phyloP scores from a whole-genome alignment of 371 early-diverging fungal genomes.

The Mortierella sp. region DNA sequence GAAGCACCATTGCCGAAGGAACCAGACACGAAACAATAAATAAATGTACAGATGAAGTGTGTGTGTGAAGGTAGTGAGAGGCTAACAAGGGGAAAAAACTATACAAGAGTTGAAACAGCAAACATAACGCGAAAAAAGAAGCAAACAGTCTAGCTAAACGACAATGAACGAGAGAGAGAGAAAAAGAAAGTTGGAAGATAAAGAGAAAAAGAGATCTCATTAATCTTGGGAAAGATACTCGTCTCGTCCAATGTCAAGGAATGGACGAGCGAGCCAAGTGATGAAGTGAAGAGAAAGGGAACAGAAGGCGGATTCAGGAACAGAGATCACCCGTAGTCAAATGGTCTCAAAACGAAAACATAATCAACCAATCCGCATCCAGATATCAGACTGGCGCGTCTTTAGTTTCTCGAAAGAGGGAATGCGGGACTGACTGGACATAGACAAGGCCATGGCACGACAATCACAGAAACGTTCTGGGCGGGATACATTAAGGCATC shows the following conservation, averaged over 20 bases:
- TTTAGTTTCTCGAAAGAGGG: background rate
- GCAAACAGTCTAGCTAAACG: background rate
- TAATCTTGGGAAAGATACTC: background rate
- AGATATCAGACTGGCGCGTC: background rate
- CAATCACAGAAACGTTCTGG: background rate
- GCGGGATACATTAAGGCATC: background rate
- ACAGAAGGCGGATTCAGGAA: background rate
- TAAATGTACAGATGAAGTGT: background rate
- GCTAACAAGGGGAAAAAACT: background rate
- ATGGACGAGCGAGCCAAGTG: background rate
- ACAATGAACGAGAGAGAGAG: background rate
- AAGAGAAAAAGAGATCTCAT: background rate
- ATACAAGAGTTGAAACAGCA: constrained; percentile 3
- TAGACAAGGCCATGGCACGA: background rate
- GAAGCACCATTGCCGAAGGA: background rate
- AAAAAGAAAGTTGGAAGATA: background rate
- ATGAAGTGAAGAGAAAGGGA: background rate
- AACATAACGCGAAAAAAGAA: background rate
- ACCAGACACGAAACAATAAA: background rate
- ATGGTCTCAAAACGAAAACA: constrained; percentile 2
- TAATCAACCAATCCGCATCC: background rate
- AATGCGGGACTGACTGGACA: background rate
- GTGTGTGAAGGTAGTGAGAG: background rate
- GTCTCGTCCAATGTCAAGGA: background rate
- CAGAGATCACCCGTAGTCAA: background rate